A percentile compares a stretch with the other conserved stretches of the same genome.
Conservation (phyloP, 2,329 filamentous ascomycete genomes). For the Aspergillus novofumigatus region DNA sequence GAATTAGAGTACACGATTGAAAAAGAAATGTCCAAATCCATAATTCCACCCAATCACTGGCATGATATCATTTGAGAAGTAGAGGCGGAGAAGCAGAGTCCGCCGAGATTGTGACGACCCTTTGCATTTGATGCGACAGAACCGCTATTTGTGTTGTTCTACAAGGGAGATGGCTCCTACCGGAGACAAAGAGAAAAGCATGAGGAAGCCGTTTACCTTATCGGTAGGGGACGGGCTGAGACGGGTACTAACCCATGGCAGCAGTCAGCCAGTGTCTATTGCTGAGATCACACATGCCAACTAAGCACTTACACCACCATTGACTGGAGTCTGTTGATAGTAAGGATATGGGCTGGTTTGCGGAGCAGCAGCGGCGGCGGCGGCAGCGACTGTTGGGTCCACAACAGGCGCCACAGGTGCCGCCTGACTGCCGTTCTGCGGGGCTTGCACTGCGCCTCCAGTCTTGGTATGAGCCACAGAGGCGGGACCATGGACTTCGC, state of each 20-base stretch:
- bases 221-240: neutral
- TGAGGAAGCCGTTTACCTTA: slow-evolving; percentile 2
- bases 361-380: slow-evolving; percentile 11
- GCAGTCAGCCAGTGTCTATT: neutral
- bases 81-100: slow-evolving; percentile 7
- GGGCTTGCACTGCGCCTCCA: slow-evolving; percentile 21
- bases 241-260: neutral
- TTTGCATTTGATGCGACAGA: slow-evolving; percentile 14
- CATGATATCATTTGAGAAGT: slow-evolving; percentile 17
- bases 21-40: slow-evolving; percentile 21
- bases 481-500: slow-evolving; percentile 71
- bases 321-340: slow-evolving; percentile 28
- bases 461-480: slow-evolving; percentile 36
- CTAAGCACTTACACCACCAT: slow-evolving; percentile 21
- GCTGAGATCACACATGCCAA: neutral
- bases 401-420: slow-evolving; percentile 12
- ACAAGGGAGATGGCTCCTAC: slow-evolving; percentile 15
- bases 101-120: neutral
- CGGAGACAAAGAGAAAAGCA: slow-evolving; percentile 9
- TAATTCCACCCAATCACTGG: slow-evolving; percentile 20
- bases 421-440: slow-evolving; percentile 16
- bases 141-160: slow-evolving; percentile 26
- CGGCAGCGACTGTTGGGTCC: slow-evolving; percentile 1
- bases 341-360: slow-evolving; percentile 26
- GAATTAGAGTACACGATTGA: slow-evolving; percentile 27